Percentiles rank a stretch among this genome's conserved stretches.
Evolutionary conservation across 495 filamentous ascomycete genomes (phyloP).

Genomic region (Aspergillus coremiiformis): DNA sequence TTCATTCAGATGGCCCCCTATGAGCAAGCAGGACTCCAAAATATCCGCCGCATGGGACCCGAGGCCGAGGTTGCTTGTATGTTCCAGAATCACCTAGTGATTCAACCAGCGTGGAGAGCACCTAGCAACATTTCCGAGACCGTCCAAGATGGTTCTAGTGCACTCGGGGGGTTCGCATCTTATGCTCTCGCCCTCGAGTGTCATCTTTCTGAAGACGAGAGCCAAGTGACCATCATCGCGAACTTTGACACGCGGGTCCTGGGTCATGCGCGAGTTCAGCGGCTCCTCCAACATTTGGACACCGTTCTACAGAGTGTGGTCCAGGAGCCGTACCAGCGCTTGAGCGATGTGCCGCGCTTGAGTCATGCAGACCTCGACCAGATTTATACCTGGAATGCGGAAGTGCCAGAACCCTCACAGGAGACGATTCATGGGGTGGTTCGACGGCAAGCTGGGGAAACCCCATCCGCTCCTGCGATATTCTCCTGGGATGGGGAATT

Average conservation of each 20-base stretch:
- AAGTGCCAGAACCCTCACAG: not conserved
- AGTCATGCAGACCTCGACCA: not conserved
- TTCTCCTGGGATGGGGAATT: slow-evolving; percentile 24
- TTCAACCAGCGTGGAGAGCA: not conserved
- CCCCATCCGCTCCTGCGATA: slow-evolving; percentile 8
- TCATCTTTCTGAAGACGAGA: too few species aligned
- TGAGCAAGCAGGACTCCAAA: slow-evolving; percentile 41
- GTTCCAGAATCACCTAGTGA: not conserved
- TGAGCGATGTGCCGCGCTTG: too few species aligned
- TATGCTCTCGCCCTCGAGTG: not conserved
- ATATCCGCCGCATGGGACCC: slow-evolving; percentile 28
- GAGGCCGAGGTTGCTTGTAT: not conserved
- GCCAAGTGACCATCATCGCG: too few species aligned
- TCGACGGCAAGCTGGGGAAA: not conserved
- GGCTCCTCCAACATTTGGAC: too few species aligned
- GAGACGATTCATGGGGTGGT: not conserved
- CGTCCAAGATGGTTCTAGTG: too few species aligned
- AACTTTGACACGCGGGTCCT: too few species aligned
- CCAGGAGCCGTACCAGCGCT: too few species aligned
- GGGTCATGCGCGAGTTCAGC: too few species aligned
- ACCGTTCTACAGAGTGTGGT: too few species aligned
- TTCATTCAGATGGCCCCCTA: slow-evolving; percentile 25
- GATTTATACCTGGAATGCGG: not conserved
- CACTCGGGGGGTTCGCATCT: too few species aligned
- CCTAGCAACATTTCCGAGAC: too few species aligned